These are phyloP conservation scores for Microdochium trichocladiopsis DNA, from an alignment of 2,329 filamentous ascomycete species.

Conservation along the genomic window DNA sequence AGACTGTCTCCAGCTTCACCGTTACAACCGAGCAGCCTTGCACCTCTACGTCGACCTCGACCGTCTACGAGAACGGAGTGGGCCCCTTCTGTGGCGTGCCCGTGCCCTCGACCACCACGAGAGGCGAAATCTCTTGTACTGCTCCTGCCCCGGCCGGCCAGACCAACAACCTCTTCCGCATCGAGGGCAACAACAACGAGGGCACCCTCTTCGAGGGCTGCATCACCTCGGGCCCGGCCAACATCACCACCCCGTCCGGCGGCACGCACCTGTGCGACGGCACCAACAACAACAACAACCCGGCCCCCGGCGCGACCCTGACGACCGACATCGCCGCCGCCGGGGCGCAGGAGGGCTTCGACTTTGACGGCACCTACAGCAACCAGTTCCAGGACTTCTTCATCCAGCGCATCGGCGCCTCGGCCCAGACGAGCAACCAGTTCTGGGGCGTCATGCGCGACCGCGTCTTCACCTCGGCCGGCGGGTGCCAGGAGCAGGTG, in stretches of 20 bases:
- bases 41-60: neutral
- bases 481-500: neutral
- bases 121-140: neutral
- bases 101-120: neutral
- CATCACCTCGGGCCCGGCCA: neutral
- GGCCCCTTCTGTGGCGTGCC: neutral
- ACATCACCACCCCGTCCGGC: neutral
- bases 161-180: neutral
- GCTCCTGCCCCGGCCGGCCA: neutral
- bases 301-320: neutral
- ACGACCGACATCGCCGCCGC: neutral
- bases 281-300: slow-evolving; percentile 1
- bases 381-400: neutral
- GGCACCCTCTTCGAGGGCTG: slow-evolving; percentile 1
- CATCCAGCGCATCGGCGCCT: neutral
- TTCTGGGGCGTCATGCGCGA: neutral
- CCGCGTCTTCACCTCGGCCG: neutral
- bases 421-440: neutral
- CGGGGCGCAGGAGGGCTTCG: neutral
- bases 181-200: neutral
- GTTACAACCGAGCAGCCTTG: neutral
- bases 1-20: neutral
- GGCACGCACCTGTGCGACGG: neutral
- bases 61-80: neutral
- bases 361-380: neutral